A percentile compares a stretch with the other conserved stretches of the same genome.
Conservation (phyloP, 2,329 filamentous ascomycete genomes). For the Bimuria novae-zelandiae region DNA sequence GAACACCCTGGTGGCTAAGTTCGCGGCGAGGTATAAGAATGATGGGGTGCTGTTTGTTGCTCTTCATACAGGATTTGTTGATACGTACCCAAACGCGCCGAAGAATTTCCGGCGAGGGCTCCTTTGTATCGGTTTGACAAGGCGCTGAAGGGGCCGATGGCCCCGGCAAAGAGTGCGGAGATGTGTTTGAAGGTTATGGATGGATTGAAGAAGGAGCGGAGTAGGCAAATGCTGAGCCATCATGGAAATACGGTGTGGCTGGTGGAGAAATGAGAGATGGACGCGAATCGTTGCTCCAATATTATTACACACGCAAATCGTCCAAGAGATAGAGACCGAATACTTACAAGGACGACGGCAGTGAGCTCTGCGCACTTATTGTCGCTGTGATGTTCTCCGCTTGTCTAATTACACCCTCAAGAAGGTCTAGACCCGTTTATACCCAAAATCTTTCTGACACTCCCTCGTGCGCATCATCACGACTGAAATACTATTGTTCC, state of each 20-base stretch:
- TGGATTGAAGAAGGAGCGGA: slow-evolving; percentile 5
- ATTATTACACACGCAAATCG: background rate
- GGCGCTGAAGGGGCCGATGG: slow-evolving; percentile 15
- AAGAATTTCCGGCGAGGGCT: background rate
- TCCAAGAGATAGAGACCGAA: background rate
- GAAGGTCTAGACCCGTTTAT: too few species aligned
- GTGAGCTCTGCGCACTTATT: slow-evolving; percentile 9
- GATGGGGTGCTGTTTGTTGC: slow-evolving; percentile 28
- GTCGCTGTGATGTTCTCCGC: slow-evolving; percentile 15
- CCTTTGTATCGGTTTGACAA: background rate
- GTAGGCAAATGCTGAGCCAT: slow-evolving; percentile 17
- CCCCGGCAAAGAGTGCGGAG: slow-evolving; percentile 15
- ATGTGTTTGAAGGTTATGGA: slow-evolving; percentile 19
- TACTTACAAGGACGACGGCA: slow-evolving; percentile 14
- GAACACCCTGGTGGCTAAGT: slow-evolving; percentile 51
- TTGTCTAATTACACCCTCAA: slow-evolving; percentile 14
- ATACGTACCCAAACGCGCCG: slow-evolving; percentile 17
- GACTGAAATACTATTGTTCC: too few species aligned
- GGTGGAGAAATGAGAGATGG: background rate
- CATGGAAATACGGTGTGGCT: slow-evolving; percentile 19
- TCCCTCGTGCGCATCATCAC: too few species aligned
- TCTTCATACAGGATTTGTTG: slow-evolving; percentile 27
- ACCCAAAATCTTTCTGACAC: too few species aligned
- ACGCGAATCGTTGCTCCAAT: background rate
- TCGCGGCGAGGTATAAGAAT: slow-evolving; percentile 38